phyloP scores from a whole-genome alignment of 257 asterid genomes.

The Voacanga thouarsii region DNA sequence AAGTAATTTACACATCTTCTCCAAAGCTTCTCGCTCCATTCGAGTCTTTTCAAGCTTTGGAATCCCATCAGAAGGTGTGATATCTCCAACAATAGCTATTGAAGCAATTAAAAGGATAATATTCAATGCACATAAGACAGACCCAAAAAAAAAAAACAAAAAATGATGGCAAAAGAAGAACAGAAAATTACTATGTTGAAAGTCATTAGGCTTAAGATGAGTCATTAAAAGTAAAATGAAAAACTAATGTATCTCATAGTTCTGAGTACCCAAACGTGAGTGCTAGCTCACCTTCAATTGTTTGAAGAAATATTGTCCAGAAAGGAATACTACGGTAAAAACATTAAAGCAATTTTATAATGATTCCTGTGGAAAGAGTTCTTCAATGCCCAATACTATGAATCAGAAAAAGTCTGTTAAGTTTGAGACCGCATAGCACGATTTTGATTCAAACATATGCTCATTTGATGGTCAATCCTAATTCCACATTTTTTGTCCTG shows the following conservation, averaged over 20 bases:
- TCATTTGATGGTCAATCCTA: neutral
- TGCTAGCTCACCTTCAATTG: neutral
- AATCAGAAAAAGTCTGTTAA: neutral
- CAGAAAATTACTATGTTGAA: neutral
- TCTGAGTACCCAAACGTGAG: neutral
- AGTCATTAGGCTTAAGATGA: neutral
- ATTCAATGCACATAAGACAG: neutral
- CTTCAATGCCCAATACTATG: neutral
- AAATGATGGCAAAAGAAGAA: neutral
- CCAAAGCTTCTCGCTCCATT: slow-evolving; percentile 73
- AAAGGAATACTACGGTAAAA: neutral
- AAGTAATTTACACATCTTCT: slow-evolving; percentile 80
- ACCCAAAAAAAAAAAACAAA: neutral
- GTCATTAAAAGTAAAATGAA: neutral
- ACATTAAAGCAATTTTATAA: neutral
- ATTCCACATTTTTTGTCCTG: neutral
- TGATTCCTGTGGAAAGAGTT: neutral
- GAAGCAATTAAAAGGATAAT: slow-evolving; percentile 4
- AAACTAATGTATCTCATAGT: neutral
- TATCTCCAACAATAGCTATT: slow-evolving; percentile 93
- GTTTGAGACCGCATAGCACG: neutral
- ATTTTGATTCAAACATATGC: neutral
- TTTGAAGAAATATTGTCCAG: neutral
- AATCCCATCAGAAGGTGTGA: slow-evolving; percentile 85
- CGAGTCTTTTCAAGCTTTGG: slow-evolving; percentile 87